Conservation (phyloP, 2,329 filamentous ascomycete genomes). For the Colletotrichum sp. region DNA sequence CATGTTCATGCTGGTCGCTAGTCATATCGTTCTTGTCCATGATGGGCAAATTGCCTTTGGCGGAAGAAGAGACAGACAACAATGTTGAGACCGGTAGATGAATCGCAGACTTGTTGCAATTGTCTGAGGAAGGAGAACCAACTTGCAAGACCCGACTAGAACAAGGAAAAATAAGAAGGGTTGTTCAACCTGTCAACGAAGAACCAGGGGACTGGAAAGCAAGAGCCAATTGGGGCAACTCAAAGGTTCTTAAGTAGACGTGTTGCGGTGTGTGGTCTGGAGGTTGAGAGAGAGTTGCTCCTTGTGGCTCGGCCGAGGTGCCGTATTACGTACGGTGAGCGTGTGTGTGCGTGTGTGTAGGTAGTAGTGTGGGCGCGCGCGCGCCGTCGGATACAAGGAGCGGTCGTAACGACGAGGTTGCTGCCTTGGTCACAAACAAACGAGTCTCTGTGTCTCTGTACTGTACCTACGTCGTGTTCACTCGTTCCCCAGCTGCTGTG, state of each 20-base stretch:
- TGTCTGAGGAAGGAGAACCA: neutral
- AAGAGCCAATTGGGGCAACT: neutral
- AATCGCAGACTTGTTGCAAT: neutral
- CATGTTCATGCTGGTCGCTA: conserved; percentile 8
- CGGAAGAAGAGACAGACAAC: neutral
- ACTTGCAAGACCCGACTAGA: neutral
- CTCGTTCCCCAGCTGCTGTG: neutral
- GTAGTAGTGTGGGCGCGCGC: neutral
- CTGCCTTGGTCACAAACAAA: neutral
- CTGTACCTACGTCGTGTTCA: neutral
- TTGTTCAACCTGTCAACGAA: neutral
- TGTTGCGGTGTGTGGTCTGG: neutral
- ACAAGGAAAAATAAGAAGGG: neutral
- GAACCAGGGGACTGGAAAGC: neutral
- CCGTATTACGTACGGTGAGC: neutral
- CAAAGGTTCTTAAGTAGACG: neutral
- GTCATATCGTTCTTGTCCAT: conserved; percentile 23
- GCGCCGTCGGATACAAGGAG: neutral
- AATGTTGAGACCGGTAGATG: neutral
- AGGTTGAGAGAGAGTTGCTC: neutral
- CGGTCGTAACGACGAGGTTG: neutral
- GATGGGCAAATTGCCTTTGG: neutral
- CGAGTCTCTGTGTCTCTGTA: neutral
- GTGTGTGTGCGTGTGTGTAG: neutral
- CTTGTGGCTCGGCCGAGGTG: neutral